These are phyloP conservation scores for Aegle marmelos DNA, from an alignment of 345 rosid genomes.

Conservation along the genomic window DNA sequence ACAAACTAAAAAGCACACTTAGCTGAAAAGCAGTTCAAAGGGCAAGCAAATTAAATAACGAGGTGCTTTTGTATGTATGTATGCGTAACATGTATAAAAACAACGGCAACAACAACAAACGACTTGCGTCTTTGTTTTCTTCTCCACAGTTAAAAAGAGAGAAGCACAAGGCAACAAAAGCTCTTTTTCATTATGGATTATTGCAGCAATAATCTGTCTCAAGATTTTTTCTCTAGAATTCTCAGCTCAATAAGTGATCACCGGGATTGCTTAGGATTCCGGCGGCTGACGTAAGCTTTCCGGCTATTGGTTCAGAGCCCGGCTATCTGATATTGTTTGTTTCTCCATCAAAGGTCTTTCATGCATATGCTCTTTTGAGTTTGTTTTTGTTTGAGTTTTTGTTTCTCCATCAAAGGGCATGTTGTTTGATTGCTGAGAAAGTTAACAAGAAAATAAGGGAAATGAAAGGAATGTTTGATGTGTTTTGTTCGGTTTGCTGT, in stretches of 20 bases:
- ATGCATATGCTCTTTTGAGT: neutral
- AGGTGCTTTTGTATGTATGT: neutral
- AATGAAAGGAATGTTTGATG: neutral
- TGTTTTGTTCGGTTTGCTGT: neutral
- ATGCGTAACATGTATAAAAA: neutral
- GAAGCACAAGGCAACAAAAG: neutral
- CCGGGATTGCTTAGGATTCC: conserved; percentile 21
- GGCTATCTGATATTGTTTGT: conserved; percentile 23
- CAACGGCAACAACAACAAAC: neutral
- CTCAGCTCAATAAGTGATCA: conserved; percentile 28
- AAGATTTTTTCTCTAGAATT: conserved; percentile 16
- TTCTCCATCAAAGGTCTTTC: neutral
- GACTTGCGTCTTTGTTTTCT: conserved; percentile 19
- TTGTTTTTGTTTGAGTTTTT: neutral
- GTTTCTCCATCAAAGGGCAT: no score
- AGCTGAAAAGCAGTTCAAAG: neutral
- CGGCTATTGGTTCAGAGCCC: conserved; percentile 14
- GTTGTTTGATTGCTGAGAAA: conserved; percentile 12
- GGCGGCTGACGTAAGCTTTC: conserved; percentile 29
- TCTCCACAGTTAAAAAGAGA: conserved; percentile 27
- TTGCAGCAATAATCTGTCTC: conserved; percentile 15
- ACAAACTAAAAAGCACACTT: neutral
- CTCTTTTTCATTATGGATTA: conserved; percentile 33
- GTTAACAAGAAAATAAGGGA: neutral
- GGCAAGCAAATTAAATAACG: neutral